Evolutionary conservation across 768 basidiomycete species (phyloP).

Genomic region (Rhizopogon sp.): DNA sequence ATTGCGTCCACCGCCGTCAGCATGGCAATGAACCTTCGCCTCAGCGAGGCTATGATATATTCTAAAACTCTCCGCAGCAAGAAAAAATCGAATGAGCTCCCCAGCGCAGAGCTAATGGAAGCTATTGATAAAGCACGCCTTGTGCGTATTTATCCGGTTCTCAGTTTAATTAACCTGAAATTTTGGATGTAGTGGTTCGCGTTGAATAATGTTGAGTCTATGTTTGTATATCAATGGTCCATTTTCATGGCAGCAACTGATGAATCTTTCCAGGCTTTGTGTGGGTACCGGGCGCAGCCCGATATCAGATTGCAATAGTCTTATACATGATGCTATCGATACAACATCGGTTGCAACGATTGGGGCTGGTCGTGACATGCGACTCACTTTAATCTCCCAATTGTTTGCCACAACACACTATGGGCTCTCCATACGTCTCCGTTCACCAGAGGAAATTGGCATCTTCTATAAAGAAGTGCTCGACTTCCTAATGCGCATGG

Average conservation of each 20-base stretch:
- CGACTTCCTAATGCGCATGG: slow-evolving; percentile 28
- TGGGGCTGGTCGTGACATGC: slow-evolving; percentile 26
- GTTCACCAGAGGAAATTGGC: slow-evolving; percentile 20
- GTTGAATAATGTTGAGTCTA: slow-evolving; percentile 33
- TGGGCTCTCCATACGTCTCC: slow-evolving; percentile 27
- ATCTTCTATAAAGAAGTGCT: slow-evolving; percentile 30
- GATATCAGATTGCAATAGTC: slow-evolving; percentile 28
- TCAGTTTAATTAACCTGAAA: slow-evolving; percentile 11
- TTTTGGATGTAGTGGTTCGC: slow-evolving; percentile 31
- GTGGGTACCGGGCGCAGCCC: slow-evolving; percentile 37
- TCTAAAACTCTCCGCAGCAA: slow-evolving; percentile 24
- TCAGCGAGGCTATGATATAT: slow-evolving; percentile 32
- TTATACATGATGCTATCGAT: slow-evolving; percentile 27
- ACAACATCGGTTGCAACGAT: slow-evolving; percentile 18
- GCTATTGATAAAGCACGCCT: slow-evolving; percentile 33
- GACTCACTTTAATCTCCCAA: slow-evolving; percentile 32
- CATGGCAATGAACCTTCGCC: slow-evolving; percentile 41
- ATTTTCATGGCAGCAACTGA: neutral
- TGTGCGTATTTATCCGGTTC: slow-evolving; percentile 20
- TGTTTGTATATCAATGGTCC: slow-evolving; percentile 21
- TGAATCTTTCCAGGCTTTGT: slow-evolving; percentile 29
- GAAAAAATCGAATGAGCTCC: slow-evolving; percentile 21
- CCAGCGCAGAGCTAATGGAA: slow-evolving; percentile 26
- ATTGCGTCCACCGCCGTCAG: slow-evolving; percentile 38
- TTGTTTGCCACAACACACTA: slow-evolving; percentile 28